Evolutionary conservation across 164 flowering plant genomes (phyloP).

Genomic region (Piper longum): DNA sequence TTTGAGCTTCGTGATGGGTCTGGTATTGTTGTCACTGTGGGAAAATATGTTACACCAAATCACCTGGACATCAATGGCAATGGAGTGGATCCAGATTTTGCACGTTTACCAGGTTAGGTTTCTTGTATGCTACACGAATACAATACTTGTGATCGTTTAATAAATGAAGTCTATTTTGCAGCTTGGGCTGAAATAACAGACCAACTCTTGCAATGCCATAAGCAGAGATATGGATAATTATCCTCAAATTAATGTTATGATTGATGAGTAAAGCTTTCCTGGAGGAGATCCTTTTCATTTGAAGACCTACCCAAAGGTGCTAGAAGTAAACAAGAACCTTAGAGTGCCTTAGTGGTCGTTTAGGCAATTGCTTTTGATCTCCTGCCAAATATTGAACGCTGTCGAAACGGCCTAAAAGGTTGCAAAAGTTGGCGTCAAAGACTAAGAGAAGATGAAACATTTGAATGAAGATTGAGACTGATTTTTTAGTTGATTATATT

Average conservation of each 20-base stretch:
- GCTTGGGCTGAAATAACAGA: slow-evolving; percentile 58
- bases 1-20: slow-evolving; percentile 95
- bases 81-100: slow-evolving; percentile 80
- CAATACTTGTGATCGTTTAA: not conserved
- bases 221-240: slow-evolving; percentile 21
- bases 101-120: slow-evolving; percentile 50
- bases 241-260: slow-evolving; percentile 13
- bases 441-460: too few species aligned
- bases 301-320: too few species aligned
- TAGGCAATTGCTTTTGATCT: too few species aligned
- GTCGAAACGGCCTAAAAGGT: too few species aligned
- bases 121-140: not conserved
- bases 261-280: not conserved
- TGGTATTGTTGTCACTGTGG: slow-evolving; percentile 86
- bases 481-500: too few species aligned
- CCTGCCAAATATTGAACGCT: too few species aligned
- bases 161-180: slow-evolving; percentile 16
- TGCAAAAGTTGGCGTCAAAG: too few species aligned
- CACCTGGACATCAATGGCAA: slow-evolving; percentile 86
- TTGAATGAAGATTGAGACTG: too few species aligned
- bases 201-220: slow-evolving; percentile 44
- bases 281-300: too few species aligned
- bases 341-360: too few species aligned
- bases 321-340: too few species aligned
- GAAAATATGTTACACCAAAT: slow-evolving; percentile 88